A percentile compares a stretch with the other conserved stretches of the same genome.
These are phyloP conservation scores for Xylaria scruposa DNA, from an alignment of 495 filamentous ascomycete species.

Conservation along the genomic window DNA sequence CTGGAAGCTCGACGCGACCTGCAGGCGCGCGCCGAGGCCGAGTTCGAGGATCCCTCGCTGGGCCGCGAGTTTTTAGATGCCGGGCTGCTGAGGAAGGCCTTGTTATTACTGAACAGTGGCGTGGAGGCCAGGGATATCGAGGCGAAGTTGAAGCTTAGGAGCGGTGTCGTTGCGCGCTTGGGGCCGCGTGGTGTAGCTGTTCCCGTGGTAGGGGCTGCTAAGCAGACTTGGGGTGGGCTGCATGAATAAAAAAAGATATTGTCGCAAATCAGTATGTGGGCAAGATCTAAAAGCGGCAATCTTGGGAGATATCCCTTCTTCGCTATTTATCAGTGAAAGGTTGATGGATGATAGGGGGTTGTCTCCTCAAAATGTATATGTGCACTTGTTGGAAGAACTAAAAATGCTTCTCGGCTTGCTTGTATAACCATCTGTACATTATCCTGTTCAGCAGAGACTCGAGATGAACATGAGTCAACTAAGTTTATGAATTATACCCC, in stretches of 20 bases:
- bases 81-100: slow-evolving; percentile 42
- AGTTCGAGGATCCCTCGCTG: slow-evolving; percentile 44
- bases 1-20: slow-evolving; percentile 48
- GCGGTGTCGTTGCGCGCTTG: slow-evolving; percentile 47
- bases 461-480: not conserved
- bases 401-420: not conserved
- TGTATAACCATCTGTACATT: slow-evolving; percentile 5
- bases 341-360: not conserved
- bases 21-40: slow-evolving; percentile 44
- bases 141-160: slow-evolving; percentile 43
- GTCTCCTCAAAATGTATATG: not conserved
- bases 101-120: slow-evolving; percentile 45
- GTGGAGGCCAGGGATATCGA: slow-evolving; percentile 44
- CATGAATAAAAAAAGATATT: not conserved
- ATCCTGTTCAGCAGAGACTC: not conserved
- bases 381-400: not conserved
- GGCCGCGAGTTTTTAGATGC: slow-evolving; percentile 52
- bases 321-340: no score
- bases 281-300: not conserved
- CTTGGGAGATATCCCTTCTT: not conserved
- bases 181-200: slow-evolving; percentile 42
- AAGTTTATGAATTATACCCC: not conserved
- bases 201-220: slow-evolving; percentile 18
- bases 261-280: not conserved
- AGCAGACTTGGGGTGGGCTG: slow-evolving; percentile 16